Percentiles rank a stretch among this genome's conserved stretches.
Conservation (phyloP, 306 rosid genomes). For the Hippophae rhamnoides region DNA sequence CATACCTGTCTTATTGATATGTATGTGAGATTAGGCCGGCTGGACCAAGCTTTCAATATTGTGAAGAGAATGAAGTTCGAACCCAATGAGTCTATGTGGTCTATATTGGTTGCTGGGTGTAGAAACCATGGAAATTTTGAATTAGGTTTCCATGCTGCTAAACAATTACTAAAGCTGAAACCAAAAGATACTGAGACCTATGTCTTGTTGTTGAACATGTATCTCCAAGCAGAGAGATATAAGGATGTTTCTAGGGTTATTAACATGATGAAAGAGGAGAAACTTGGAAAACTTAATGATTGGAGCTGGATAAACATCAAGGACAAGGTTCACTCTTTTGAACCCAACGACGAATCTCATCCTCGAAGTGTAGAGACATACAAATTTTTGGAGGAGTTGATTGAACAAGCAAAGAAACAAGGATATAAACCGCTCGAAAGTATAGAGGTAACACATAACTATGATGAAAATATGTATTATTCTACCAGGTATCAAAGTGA, state of each 20-base stretch:
- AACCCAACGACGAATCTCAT: constrained; percentile 48
- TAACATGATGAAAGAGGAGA: constrained; percentile 64
- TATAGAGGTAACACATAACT: constrained; percentile 42
- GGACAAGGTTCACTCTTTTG: constrained; percentile 56
- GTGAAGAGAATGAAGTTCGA: constrained; percentile 53
- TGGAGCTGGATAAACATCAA: constrained; percentile 91
- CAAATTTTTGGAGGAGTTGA: constrained; percentile 43
- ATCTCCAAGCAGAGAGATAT: constrained; percentile 46
- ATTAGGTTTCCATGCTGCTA: constrained; percentile 61
- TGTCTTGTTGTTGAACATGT: constrained; percentile 45
- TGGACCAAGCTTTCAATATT: constrained; percentile 62
- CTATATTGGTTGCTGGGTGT: constrained; percentile 62
- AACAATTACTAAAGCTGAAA: constrained; percentile 57
- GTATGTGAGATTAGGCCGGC: constrained; percentile 55
- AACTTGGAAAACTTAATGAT: constrained; percentile 46
- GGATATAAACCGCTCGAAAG: constrained; percentile 52
- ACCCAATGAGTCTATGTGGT: constrained; percentile 70
- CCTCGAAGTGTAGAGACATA: constrained; percentile 25
- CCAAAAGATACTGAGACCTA: constrained; percentile 59
- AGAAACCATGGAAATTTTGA: constrained; percentile 55
- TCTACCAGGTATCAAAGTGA: constrained; percentile 58
- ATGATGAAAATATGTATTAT: constrained; percentile 28
- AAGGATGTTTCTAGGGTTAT: constrained; percentile 61
- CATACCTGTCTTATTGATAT: constrained; percentile 63
- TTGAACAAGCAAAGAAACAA: constrained; percentile 38